Evolutionary conservation across 202 grass and related monocot species (phyloP).

Genomic region (Hordeum pubiflorum): DNA sequence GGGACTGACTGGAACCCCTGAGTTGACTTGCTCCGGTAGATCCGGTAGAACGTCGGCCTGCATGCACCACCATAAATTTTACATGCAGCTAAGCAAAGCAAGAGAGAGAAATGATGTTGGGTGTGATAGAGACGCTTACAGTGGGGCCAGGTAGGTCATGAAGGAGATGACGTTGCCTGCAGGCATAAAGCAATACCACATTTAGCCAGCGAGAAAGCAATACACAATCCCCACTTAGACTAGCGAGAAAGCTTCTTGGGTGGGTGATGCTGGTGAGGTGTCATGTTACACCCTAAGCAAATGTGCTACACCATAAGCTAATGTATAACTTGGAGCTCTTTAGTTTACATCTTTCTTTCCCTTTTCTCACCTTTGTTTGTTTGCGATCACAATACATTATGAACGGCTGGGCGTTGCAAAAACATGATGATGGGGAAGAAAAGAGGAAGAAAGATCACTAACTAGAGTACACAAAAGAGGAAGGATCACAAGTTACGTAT

Average conservation of each 20-base stretch:
- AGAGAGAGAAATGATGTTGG: not conserved
- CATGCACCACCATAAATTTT: not conserved
- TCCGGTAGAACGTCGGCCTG: constrained; percentile 76
- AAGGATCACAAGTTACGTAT: too few relatives aligned
- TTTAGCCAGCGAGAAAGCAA: constrained; percentile 14
- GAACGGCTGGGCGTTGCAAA: too few relatives aligned
- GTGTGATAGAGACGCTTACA: constrained; percentile 34
- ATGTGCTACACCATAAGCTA: not conserved
- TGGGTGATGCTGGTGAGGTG: not conserved
- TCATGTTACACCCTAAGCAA: not conserved
- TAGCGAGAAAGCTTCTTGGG: not conserved
- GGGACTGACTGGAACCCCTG: constrained; percentile 82
- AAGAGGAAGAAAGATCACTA: too few relatives aligned
- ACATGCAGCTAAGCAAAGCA: not conserved
- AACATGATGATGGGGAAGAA: too few relatives aligned
- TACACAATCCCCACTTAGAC: not conserved
- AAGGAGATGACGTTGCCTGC: constrained; percentile 97
- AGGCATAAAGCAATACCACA: not conserved
- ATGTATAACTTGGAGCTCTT: not conserved
- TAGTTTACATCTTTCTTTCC: not conserved
- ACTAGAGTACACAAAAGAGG: too few relatives aligned
- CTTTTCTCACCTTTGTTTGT: not conserved
- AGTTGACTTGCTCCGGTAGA: constrained; percentile 69
- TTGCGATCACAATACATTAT: not conserved
- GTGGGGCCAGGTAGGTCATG: constrained; percentile 84